Evolutionary conservation across 192 early-diverging fungal genomes (phyloP).

Genomic region (Coemansia erecta): DNA sequence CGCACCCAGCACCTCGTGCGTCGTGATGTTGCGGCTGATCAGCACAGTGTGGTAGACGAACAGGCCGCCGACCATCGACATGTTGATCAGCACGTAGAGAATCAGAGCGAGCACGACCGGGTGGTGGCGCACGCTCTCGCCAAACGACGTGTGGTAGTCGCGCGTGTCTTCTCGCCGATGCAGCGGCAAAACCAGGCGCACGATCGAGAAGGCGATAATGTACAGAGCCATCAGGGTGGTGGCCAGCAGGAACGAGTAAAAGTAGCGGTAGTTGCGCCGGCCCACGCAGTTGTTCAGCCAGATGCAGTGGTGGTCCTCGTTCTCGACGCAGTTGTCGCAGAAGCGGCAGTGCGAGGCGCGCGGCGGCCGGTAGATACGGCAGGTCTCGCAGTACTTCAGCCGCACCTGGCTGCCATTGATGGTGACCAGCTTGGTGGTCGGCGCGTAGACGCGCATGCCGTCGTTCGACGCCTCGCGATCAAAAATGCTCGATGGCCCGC

Average conservation of each 20-base stretch:
- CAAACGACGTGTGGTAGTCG: slow-evolving; percentile 38
- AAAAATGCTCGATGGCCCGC: slow-evolving; percentile 41
- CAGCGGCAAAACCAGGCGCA: slow-evolving; percentile 55
- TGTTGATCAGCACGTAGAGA: slow-evolving; percentile 63
- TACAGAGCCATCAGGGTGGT: slow-evolving; percentile 63
- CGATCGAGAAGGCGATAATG: slow-evolving; percentile 60
- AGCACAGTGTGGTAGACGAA: slow-evolving; percentile 75
- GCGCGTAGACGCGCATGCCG: slow-evolving; percentile 26
- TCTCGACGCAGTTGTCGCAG: slow-evolving; percentile 91
- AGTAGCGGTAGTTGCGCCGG: slow-evolving; percentile 74
- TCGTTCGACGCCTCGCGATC: slow-evolving; percentile 29
- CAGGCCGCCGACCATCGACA: slow-evolving; percentile 63
- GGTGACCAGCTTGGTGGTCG: slow-evolving; percentile 57
- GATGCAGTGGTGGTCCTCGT: slow-evolving; percentile 88
- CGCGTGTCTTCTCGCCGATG: slow-evolving; percentile 15
- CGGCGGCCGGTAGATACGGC: slow-evolving; percentile 84
- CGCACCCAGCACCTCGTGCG: slow-evolving; percentile 75
- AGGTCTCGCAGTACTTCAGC: slow-evolving; percentile 90
- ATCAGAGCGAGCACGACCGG: slow-evolving; percentile 62
- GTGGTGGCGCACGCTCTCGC: slow-evolving; percentile 35
- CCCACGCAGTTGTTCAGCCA: slow-evolving; percentile 96
- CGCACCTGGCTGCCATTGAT: slow-evolving; percentile 62
- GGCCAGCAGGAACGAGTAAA: slow-evolving; percentile 72
- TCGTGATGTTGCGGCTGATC: slow-evolving; percentile 73
- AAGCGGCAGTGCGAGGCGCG: slow-evolving; percentile 81